Base-by-base conservation (phyloP, 331 rosid genomes). In the Acacia concinna region DNA sequence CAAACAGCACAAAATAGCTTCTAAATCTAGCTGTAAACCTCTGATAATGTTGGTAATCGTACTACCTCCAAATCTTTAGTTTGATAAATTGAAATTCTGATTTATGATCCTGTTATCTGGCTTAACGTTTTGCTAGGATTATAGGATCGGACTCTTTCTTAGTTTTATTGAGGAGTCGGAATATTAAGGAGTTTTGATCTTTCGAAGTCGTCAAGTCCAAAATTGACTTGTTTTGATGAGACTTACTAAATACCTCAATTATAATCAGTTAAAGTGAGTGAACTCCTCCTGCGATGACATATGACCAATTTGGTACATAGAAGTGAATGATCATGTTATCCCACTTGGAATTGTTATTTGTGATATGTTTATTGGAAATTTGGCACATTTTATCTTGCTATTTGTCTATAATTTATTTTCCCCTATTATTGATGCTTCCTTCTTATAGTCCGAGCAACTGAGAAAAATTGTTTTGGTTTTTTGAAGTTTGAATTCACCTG, bases 311-410 rank as follows among this genome's bases (percentile, higher is more conserved):
- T 17, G 8, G 57, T 51, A 20, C 59, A 51, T 6, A 20, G 27
- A 2, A 1, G 18, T 3, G 18, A 14, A 14, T 1, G 2, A 38
- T 38, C 41, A 9, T 38, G 41, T 38, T 38, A 37, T 37, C 41
- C 8, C 11, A 38, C 62, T 34, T 69, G 49, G 27, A 60, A 34
- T 32, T 69, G 5, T 32, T 13, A 8, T 72, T 65, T 73, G 56
- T 73, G 38, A 63, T 67, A 30, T 68, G 65, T 60, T 79, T 75
- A 60, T 12, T 69, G 44, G 57, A 54, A 32, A 54, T 27, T 79
- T 68, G 18, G 75, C 66, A 14, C 65, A 44, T 79, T 68, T 15
- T 52, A 75, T 34, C 47, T 63, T 62, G 57, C 2, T 23, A n/a
- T 18, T 71, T 78, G 46, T 66, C 59, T 18, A 12, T 43, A 41